Evolutionary conservation across 2,329 filamentous ascomycete species (phyloP).

Genomic region (Diplodia intermedia): DNA sequence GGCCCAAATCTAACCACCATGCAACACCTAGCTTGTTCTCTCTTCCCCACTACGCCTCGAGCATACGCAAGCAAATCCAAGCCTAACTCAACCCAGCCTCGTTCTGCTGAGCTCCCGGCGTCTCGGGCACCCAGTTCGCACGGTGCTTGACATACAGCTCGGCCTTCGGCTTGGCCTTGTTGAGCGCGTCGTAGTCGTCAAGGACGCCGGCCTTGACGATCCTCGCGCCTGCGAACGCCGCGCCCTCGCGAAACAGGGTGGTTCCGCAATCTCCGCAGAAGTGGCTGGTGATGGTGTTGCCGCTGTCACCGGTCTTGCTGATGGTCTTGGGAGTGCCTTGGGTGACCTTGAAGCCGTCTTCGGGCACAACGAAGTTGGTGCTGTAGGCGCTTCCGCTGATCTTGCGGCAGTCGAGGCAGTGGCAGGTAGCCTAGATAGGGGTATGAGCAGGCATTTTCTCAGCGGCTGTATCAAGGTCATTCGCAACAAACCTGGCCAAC

Average conservation of each 20-base stretch:
- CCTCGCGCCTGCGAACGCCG: neutral
- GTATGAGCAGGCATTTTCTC: neutral
- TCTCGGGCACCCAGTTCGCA: slow-evolving; percentile 50
- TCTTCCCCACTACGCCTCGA: neutral
- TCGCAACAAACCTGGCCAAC: slow-evolving; percentile 32
- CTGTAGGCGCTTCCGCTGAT: slow-evolving; percentile 62
- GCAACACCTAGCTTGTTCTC: neutral
- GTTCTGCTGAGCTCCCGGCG: slow-evolving; percentile 13
- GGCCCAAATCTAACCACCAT: slow-evolving; percentile 6
- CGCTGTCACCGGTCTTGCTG: slow-evolving; percentile 59
- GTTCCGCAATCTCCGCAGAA: slow-evolving; percentile 53
- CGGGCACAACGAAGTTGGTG: slow-evolving; percentile 57
- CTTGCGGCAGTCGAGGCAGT: slow-evolving; percentile 66
- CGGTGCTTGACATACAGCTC: slow-evolving; percentile 52
- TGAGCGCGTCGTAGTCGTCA: slow-evolving; percentile 32
- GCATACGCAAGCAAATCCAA: neutral
- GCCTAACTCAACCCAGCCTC: neutral
- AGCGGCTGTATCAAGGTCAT: neutral
- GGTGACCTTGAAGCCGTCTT: slow-evolving; percentile 54
- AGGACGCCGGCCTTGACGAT: slow-evolving; percentile 29
- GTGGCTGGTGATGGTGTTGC: slow-evolving; percentile 61
- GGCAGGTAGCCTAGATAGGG: slow-evolving; percentile 39
- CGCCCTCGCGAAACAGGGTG: slow-evolving; percentile 10
- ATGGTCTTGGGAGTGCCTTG: slow-evolving; percentile 60
- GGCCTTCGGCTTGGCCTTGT: slow-evolving; percentile 44